A percentile compares a stretch with the other conserved stretches of the same genome.
phyloP scores from a whole-genome alignment of 306 rosid species.

The Inga oerstediana region DNA sequence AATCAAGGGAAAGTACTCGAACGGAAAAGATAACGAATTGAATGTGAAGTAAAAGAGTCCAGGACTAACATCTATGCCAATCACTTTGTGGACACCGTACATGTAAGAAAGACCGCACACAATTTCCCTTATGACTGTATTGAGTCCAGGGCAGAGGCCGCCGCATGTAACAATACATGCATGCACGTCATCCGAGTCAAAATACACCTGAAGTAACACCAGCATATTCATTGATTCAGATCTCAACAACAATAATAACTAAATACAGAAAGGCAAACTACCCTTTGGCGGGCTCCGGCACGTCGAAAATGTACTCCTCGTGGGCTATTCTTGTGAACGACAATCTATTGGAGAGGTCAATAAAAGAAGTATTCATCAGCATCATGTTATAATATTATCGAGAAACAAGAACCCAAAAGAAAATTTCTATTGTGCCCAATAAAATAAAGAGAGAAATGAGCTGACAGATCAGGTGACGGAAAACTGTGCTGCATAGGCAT shows the following conservation, averaged over 20 bases:
- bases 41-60: conserved; percentile 19
- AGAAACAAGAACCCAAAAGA: conserved; percentile 1
- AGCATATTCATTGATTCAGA: conserved; percentile 21
- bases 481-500: neutral
- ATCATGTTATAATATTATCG: conserved; percentile 4
- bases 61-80: conserved; percentile 82
- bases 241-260: neutral
- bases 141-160: conserved; percentile 98
- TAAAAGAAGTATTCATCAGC: conserved; percentile 18
- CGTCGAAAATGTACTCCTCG: conserved; percentile 91
- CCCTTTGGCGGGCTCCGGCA: conserved; percentile 95
- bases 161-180: conserved; percentile 98
- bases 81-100: conserved; percentile 86
- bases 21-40: conserved; percentile 21
- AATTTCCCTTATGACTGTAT: conserved; percentile 94
- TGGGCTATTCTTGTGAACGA: conserved; percentile 82
- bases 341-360: conserved; percentile 49
- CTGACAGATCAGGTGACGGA: conserved; percentile 10
- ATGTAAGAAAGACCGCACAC: conserved; percentile 90
- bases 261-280: conserved; percentile 29
- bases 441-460: neutral
- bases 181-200: conserved; percentile 73
- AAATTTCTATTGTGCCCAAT: neutral
- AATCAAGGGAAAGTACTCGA: conserved; percentile 6
- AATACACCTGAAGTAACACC: conserved; percentile 60